phyloP scores from a whole-genome alignment of 202 grass and related monocot genomes.

The Cymbopogon flexuosus region DNA sequence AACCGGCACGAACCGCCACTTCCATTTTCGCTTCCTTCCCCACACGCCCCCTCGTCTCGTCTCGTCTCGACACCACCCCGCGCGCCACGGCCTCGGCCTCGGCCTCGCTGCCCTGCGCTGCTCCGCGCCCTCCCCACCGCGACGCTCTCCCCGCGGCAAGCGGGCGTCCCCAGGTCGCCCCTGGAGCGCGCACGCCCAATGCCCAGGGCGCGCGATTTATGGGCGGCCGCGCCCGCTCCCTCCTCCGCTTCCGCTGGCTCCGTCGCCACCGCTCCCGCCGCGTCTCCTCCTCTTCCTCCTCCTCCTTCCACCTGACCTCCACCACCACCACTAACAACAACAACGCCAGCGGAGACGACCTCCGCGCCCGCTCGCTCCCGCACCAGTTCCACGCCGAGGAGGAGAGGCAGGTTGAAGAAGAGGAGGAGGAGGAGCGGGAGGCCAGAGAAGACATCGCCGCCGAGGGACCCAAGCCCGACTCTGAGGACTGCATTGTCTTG shows the following conservation, averaged over 20 bases:
- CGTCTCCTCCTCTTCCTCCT: constrained; percentile 28
- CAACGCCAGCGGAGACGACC: constrained; percentile 4
- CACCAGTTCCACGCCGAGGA: neutral
- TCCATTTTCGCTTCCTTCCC: neutral
- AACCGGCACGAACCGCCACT: constrained; percentile 26
- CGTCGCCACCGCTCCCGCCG: constrained; percentile 51
- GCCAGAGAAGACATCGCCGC: neutral
- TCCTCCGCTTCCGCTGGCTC: constrained; percentile 54
- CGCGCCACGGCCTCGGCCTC: neutral
- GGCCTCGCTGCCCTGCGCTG: neutral
- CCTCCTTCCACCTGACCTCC: constrained; percentile 36
- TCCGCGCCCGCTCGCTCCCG: constrained; percentile 25
- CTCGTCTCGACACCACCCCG: neutral
- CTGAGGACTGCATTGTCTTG: constrained; percentile 24
- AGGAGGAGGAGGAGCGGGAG: neutral
- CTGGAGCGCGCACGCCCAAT: constrained; percentile 19
- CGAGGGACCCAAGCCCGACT: constrained; percentile 22
- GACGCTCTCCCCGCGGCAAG: constrained; percentile 24
- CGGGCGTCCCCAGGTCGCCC: constrained; percentile 28
- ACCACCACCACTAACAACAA: neutral
- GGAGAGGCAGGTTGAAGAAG: neutral
- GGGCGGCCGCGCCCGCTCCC: constrained; percentile 41
- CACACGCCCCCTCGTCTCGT: neutral
- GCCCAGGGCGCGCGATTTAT: constrained; percentile 38
- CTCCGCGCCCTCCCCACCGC: neutral